Percentiles rank a stretch among this genome's conserved stretches.
phyloP scores from a whole-genome alignment of 768 basidiomycete genomes.

The Lentinula boryana region DNA sequence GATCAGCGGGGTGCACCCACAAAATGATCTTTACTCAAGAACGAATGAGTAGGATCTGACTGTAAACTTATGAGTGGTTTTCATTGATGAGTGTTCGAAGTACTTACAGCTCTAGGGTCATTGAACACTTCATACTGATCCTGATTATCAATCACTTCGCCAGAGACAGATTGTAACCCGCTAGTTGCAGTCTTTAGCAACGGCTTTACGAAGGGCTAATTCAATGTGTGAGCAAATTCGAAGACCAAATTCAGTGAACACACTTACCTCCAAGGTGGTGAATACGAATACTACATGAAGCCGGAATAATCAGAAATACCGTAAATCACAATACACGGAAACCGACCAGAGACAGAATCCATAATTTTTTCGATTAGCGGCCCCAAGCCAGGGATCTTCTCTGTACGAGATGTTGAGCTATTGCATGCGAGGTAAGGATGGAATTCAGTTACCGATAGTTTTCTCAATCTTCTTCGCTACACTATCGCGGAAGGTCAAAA shows the following conservation, averaged over 20 bases:
- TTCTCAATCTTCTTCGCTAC: conserved; percentile 75
- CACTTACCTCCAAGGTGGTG: conserved; percentile 70
- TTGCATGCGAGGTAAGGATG: background rate
- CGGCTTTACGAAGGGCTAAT: conserved; percentile 74
- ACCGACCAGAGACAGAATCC: conserved; percentile 61
- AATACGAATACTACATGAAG: conserved; percentile 62
- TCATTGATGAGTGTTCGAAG: background rate
- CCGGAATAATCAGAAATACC: background rate
- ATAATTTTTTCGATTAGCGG: conserved; percentile 73
- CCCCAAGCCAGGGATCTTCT: conserved; percentile 79
- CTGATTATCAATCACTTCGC: conserved; percentile 70
- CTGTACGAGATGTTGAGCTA: conserved; percentile 21
- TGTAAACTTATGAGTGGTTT: conserved; percentile 18
- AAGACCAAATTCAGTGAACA: background rate
- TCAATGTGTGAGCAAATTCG: background rate
- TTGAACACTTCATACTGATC: conserved; percentile 91
- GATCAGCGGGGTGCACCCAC: conserved; percentile 33
- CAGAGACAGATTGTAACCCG: conserved; percentile 57
- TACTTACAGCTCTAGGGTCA: conserved; percentile 64
- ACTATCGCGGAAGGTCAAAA: conserved; percentile 79
- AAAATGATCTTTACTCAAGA: conserved; percentile 87
- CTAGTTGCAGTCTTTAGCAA: conserved; percentile 64
- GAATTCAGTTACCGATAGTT: conserved; percentile 48
- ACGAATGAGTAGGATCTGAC: conserved; percentile 87
- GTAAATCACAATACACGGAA: background rate